phyloP scores from a whole-genome alignment of 768 basidiomycete species.

The Russula brevipes region DNA sequence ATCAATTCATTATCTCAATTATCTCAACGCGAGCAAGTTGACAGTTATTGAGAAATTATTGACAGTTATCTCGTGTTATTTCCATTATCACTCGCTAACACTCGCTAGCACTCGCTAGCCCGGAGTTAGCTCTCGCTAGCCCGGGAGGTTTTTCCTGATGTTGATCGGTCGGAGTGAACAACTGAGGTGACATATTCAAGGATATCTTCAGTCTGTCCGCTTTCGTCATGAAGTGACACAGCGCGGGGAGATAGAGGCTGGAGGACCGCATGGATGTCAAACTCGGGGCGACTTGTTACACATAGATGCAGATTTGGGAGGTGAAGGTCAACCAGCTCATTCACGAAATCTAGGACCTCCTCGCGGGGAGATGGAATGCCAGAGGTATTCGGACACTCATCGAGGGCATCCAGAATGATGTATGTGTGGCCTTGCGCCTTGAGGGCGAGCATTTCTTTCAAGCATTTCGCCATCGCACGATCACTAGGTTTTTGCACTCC shows the following conservation, averaged over 20 bases:
- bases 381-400: neutral
- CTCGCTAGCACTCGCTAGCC: too few relatives aligned
- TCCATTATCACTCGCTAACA: too few relatives aligned
- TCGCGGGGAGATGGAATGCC: neutral
- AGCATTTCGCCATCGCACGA: neutral
- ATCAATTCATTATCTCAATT: too few relatives aligned
- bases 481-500: neutral
- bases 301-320: too few relatives aligned
- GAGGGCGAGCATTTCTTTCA: neutral
- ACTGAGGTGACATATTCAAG: too few relatives aligned
- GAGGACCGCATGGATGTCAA: neutral
- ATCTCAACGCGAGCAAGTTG: too few relatives aligned
- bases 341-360: neutral
- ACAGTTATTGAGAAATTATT: too few relatives aligned
- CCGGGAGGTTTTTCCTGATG: too few relatives aligned
- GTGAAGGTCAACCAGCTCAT: neutral
- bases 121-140: too few relatives aligned
- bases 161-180: too few relatives aligned
- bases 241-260: neutral
- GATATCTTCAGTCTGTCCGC: too few relatives aligned
- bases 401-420: slow-evolving; percentile 4
- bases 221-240: neutral
- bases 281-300: slow-evolving; percentile 4
- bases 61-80: too few relatives aligned
- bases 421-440: neutral